Percentiles rank a stretch among this genome's conserved stretches.
Conservation (phyloP, 495 filamentous ascomycete genomes). For the Aspergillus conjunctus region DNA sequence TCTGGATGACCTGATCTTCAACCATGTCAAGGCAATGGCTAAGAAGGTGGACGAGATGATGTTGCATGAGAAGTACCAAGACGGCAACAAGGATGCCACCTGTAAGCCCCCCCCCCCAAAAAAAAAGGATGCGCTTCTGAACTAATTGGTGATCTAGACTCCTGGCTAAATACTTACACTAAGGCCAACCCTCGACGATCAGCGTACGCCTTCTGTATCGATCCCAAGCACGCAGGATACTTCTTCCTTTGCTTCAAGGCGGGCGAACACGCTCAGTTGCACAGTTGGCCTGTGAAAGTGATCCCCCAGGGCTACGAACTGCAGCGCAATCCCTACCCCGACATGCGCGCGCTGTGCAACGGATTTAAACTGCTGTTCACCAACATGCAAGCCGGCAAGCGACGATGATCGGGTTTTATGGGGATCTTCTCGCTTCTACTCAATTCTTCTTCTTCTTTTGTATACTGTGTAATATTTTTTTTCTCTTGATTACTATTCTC, state of each 20-base stretch:
- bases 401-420: constrained; percentile 28
- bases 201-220: constrained; percentile 91
- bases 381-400: constrained; percentile 52
- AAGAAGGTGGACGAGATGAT: constrained; percentile 97
- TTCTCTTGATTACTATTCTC: constrained; percentile 6
- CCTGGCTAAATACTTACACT: constrained; percentile 93
- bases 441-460: constrained; percentile 27
- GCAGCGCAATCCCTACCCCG: constrained; percentile 81
- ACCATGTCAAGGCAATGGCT: constrained; percentile 95
- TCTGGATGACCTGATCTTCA: constrained; percentile 95
- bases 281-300: constrained; percentile 86
- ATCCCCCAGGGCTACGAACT: constrained; percentile 89
- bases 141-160: constrained; percentile 56
- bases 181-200: constrained; percentile 94
- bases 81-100: constrained; percentile 74
- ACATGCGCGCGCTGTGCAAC: constrained; percentile 93
- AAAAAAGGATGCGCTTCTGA: not conserved
- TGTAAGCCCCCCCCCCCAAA: constrained; percentile 65
- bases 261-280: constrained; percentile 66
- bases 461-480: constrained; percentile 28
- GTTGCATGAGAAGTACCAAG: constrained; percentile 87
- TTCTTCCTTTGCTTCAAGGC: constrained; percentile 96
- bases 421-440: constrained; percentile 1
- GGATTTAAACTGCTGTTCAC: constrained; percentile 70
- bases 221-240: constrained; percentile 88